Evolutionary conservation across 208 protist genomes (phyloP).

Genomic region (Blastocrithidia nonstop): DNA sequence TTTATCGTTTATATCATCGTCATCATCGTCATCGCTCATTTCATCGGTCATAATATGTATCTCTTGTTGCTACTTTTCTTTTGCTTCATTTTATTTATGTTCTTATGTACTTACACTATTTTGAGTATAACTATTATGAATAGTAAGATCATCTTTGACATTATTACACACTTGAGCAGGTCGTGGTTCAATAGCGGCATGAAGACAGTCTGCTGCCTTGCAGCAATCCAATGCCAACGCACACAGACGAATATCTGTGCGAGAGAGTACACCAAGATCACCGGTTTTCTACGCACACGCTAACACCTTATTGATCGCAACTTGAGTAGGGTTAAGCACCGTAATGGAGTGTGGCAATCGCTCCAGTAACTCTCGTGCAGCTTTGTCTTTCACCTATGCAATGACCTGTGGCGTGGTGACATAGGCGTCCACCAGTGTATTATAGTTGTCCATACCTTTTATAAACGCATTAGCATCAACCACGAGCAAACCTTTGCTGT

Average conservation of each 20-base stretch:
- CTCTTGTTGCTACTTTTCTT: neutral
- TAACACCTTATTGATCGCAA: conserved; percentile 40
- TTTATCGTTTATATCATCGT: conserved; percentile 5
- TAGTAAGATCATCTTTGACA: conserved; percentile 18
- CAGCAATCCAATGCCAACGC: conserved; percentile 76
- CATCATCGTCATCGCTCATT: conserved; percentile 7
- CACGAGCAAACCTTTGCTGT: conserved; percentile 54
- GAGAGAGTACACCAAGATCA: conserved; percentile 79
- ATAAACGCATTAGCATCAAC: conserved; percentile 82
- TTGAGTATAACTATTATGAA: too few species aligned
- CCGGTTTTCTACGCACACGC: conserved; percentile 72
- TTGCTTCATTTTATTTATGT: conserved; percentile 10
- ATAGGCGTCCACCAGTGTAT: conserved; percentile 45
- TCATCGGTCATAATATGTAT: conserved; percentile 21
- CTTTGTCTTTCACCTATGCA: conserved; percentile 55
- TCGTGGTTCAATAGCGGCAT: conserved; percentile 32
- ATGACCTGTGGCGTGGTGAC: conserved; percentile 81
- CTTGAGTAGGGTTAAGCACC: conserved; percentile 49
- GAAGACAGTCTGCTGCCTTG: conserved; percentile 16
- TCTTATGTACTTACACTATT: conserved; percentile 15
- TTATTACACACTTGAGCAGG: conserved; percentile 36
- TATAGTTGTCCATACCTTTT: conserved; percentile 65
- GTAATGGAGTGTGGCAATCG: conserved; percentile 43
- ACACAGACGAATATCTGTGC: conserved; percentile 80
- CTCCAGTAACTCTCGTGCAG: conserved; percentile 49